These are phyloP conservation scores for Euphrasia confusa DNA, from an alignment of 257 asterid species.

Conservation along the genomic window DNA sequence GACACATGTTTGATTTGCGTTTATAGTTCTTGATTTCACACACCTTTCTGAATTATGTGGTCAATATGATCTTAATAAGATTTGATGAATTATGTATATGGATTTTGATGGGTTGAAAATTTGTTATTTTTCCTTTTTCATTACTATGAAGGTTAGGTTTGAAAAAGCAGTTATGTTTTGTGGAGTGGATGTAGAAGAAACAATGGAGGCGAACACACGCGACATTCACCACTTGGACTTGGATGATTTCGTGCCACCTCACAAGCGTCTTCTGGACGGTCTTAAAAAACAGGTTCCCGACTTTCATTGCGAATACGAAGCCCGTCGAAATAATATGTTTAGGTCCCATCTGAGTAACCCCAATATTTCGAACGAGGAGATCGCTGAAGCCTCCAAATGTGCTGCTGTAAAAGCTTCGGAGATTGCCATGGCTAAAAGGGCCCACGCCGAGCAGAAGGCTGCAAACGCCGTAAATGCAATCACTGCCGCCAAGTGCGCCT, in stretches of 20 bases:
- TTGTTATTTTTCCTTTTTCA: conserved; percentile 15
- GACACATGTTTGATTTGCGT: conserved; percentile 20
- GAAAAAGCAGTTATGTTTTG: conserved; percentile 21
- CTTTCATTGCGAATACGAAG: conserved; percentile 36
- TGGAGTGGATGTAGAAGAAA: conserved; percentile 16
- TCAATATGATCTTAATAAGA: not conserved
- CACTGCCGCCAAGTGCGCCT: conserved; percentile 71
- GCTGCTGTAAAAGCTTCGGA: conserved; percentile 60
- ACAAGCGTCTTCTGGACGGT: conserved; percentile 72
- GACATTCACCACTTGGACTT: conserved; percentile 55
- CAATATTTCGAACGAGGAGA: conserved; percentile 49
- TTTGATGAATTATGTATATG: not conserved
- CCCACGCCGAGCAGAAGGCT: conserved; percentile 72
- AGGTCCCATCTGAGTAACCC: conserved; percentile 42
- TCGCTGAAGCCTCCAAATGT: conserved; percentile 45
- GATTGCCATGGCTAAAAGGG: conserved; percentile 57
- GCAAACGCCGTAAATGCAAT: conserved; percentile 71
- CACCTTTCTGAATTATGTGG: too few relatives aligned
- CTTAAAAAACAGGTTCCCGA: conserved; percentile 61
- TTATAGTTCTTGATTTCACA: too few relatives aligned
- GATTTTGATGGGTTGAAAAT: conserved; percentile 6
- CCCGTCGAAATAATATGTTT: conserved; percentile 41
- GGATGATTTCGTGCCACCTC: conserved; percentile 74
- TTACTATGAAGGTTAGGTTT: conserved; percentile 23
- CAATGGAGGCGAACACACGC: conserved; percentile 51